Evolutionary conservation across 2,329 filamentous ascomycete genomes (phyloP), one percentile per base, ranked within the genome.

Genomic region (Ascosphaera pollenicola): DNA sequence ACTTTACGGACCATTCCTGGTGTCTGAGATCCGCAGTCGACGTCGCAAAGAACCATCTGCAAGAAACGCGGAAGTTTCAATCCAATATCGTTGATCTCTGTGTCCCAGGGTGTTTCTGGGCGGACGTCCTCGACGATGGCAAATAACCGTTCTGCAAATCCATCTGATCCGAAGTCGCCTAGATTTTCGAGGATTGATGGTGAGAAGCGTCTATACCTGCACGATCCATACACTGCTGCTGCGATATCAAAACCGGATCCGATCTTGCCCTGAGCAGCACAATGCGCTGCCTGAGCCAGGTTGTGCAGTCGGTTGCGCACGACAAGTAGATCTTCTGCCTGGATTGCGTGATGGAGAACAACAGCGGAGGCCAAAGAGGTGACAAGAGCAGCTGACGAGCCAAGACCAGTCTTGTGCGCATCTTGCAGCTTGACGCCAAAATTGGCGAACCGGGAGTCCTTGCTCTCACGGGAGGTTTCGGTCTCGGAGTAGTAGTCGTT

Each of bases 201-300:
- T 0, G 81, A 87, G 62, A 98, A 98, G n/a, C 89, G 77, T 16
- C 78, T 72, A 65, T 98, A 98, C 8, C 79, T 65, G 54, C 83
- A 93, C 13, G 81, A 85, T 13, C 89, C 89, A 56, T 83, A 94
- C 13, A 93, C 83, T 15, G 89, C 89, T 18, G 80, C 77, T 0
- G 87, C 89, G 39, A 98, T 79, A 54, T 98, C 89, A 55, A 98
- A 98, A 16, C 89, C 89, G 1, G 80, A 89, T 38, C 89, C 89
- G 15, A 98, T 76, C 59, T 98, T 98, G 17, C 89, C 89, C 61
- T 98, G 89, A 0, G 89, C 89, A 1, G 87, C 83, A 54, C 87
- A 94, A 61, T 98, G 89, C 3, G 83, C 78, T 1, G 81, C 80
- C 63, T 98, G 89, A 0, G 87, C 78, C 38, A 98, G 74, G 58